These are phyloP conservation scores for Pseudocercospora musae DNA, from an alignment of 2,329 filamentous ascomycete genomes.

Conservation along the genomic window DNA sequence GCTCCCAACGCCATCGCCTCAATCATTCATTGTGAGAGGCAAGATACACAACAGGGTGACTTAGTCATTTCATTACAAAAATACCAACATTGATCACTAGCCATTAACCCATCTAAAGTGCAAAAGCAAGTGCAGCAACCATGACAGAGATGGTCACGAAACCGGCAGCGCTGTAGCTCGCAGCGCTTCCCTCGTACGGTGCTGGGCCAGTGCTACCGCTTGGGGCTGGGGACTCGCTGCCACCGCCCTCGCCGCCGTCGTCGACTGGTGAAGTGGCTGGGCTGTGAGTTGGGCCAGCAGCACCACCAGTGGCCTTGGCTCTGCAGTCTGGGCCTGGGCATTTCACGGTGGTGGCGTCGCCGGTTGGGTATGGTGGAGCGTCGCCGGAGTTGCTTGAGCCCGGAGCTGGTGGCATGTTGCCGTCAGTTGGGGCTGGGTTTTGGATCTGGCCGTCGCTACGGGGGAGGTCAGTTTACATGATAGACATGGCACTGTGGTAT, in stretches of 20 bases:
- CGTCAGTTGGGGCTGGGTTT: constrained; percentile 3
- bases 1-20: background rate
- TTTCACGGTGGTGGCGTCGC: constrained; percentile 12
- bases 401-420: constrained; percentile 11
- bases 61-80: background rate
- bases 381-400: constrained; percentile 7
- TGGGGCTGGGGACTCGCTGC: background rate
- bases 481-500: background rate
- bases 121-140: constrained; percentile 25
- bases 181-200: constrained; percentile 19
- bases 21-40: background rate
- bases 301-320: constrained; percentile 22
- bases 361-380: constrained; percentile 20
- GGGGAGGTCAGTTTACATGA: background rate
- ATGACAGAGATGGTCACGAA: constrained; percentile 19
- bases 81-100: constrained; percentile 5
- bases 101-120: constrained; percentile 16
- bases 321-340: constrained; percentile 30
- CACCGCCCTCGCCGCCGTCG: background rate
- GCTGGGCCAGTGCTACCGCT: constrained; percentile 16
- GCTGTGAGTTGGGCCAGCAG: constrained; percentile 9
- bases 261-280: constrained; percentile 2
- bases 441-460: background rate
- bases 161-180: constrained; percentile 9
- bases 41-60: background rate